A percentile compares a stretch with the other conserved stretches of the same genome.
Conservation (phyloP, 257 asterid genomes). For the Hygrophila difformis region DNA sequence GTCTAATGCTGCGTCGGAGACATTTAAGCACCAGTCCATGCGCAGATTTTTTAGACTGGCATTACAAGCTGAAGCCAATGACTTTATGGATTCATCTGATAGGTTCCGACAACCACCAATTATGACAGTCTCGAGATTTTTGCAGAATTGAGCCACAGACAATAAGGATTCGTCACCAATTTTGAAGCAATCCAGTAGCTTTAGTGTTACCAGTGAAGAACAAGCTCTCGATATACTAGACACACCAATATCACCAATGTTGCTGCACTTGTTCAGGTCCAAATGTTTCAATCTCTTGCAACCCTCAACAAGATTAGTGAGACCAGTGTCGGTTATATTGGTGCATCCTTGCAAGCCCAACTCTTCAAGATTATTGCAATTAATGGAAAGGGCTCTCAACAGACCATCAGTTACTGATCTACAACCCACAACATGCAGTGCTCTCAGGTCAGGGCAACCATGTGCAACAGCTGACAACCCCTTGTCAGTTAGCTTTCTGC, state of each 20-base stretch:
- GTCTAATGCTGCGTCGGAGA: constrained; percentile 54
- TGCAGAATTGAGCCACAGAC: constrained; percentile 55
- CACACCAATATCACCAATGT: constrained; percentile 61
- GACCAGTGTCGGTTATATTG: constrained; percentile 64
- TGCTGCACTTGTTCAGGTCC: constrained; percentile 76
- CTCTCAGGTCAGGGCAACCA: constrained; percentile 59
- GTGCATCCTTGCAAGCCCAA: constrained; percentile 73
- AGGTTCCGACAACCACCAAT: constrained; percentile 83
- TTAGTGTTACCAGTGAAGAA: constrained; percentile 53
- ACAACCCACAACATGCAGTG: constrained; percentile 65
- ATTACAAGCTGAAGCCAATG: constrained; percentile 51
- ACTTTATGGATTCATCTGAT: constrained; percentile 56
- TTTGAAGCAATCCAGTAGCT: constrained; percentile 69
- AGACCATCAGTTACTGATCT: constrained; percentile 62
- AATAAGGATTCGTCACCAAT: constrained; percentile 63
- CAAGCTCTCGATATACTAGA: constrained; percentile 52
- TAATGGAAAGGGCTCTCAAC: constrained; percentile 51
- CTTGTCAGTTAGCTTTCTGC: constrained; percentile 81
- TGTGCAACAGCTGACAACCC: constrained; percentile 68
- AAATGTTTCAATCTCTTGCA: constrained; percentile 59
- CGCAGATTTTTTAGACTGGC: constrained; percentile 62
- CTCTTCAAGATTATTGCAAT: constrained; percentile 65
- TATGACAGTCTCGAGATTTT: constrained; percentile 50
- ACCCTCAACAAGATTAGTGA: constrained; percentile 61
- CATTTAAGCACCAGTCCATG: constrained; percentile 92